Percentiles rank a stretch among this genome's conserved stretches.
Conservation (phyloP, 768 basidiomycete species). For the Suillus clintonianus region DNA sequence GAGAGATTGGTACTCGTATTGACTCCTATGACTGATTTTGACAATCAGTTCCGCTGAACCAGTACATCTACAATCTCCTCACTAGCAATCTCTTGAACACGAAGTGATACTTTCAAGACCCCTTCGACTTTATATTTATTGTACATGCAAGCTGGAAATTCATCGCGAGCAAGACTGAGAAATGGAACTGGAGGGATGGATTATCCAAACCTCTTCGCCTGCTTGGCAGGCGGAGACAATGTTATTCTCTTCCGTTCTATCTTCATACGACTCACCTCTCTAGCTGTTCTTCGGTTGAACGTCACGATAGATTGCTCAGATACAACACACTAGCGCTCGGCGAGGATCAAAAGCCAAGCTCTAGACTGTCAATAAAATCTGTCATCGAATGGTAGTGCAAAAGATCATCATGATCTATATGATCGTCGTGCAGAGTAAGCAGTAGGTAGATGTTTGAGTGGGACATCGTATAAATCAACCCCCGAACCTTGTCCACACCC, state of each 20-base stretch:
- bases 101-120: not conserved
- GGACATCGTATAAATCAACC: not conserved
- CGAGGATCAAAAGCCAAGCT: not conserved
- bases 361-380: not conserved
- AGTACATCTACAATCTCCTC: not conserved
- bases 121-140: not conserved
- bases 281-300: not conserved
- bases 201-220: not conserved
- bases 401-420: not conserved
- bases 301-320: not conserved
- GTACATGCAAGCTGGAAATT: not conserved
- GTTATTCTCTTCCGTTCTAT: too few species aligned
- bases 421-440: not conserved
- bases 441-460: not conserved
- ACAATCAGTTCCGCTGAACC: not conserved
- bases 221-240: not conserved
- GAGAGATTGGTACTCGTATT: conserved; percentile 53
- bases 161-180: not conserved
- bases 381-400: not conserved
- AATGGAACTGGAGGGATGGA: not conserved
- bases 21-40: conserved; percentile 41
- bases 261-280: too few species aligned
- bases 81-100: not conserved
- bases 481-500: not conserved
- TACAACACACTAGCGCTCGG: not conserved